Evolutionary conservation across 768 basidiomycete species (phyloP), one percentile per base, ranked within the genome.

Genomic region (Xerocomellus amylosporus): DNA sequence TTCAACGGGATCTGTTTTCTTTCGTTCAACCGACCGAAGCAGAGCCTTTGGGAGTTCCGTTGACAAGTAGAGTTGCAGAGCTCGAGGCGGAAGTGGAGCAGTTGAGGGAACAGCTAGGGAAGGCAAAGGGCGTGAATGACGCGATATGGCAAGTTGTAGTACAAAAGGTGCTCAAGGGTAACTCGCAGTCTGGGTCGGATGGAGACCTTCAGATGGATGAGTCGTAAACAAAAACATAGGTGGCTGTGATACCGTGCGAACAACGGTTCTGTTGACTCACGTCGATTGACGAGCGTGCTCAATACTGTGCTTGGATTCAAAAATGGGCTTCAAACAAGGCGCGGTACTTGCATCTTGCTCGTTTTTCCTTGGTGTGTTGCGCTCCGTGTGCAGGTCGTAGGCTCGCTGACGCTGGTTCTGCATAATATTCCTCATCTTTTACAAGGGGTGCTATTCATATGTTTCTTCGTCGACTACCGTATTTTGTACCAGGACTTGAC

Each of bases 121-220:
- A 84, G 66, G 95, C 95, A 5, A 92, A 93, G 65, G 83, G 87
- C n/a, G 79, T 97, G 55, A 98, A 97, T 62, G 93, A 97, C 64
- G 78, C 81, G 49, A 96, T 97, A 87, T 97, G 95, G 95, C 87
- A 90, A 59, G 82, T 79, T 3, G 81, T 93, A 1, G 88, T 95
- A 28, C 85, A 88, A 59, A 79, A 74, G 42, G 71, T 85, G 14
- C 72, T 87, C 3, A 66, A 70, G n/a, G 40, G 56, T 15, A 19
- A 36, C 17, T 15, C 51, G 10, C 37, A 47, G 28, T 22, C 47
- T 17, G 50, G 30, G 19, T 20, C 24, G 1, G 46, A 30, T 9
- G 50, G 30, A 5, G 52, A 61, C 4, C 42, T 52, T 26, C 9
- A 0, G 9, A 63, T 64, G 63, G 57, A 51, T 2, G 63, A 50